These are phyloP conservation scores for Borealophlyctis nickersoniae DNA, from an alignment of 192 early-diverging fungal genomes.

Conservation along the genomic window DNA sequence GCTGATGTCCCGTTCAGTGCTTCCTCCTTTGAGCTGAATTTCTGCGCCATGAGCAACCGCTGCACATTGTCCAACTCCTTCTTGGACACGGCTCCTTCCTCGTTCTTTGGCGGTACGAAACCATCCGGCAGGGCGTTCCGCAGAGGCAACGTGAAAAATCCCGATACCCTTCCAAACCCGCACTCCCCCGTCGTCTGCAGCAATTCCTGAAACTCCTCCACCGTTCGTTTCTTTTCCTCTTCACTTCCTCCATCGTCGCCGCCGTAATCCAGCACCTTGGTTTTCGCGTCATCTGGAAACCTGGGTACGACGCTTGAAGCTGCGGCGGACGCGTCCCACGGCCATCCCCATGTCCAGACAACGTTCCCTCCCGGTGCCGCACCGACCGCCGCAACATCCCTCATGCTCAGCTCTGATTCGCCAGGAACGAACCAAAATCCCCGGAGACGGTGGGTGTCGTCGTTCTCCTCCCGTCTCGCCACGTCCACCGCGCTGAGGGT, in stretches of 20 bases:
- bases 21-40: not conserved
- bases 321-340: not conserved
- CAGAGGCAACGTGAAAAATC: slow-evolving; percentile 51
- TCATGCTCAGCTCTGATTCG: slow-evolving; percentile 14
- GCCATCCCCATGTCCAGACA: slow-evolving; percentile 14
- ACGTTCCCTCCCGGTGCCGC: not conserved
- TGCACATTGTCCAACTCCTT: not conserved
- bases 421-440: slow-evolving; percentile 62
- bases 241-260: slow-evolving; percentile 36
- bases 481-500: slow-evolving; percentile 27
- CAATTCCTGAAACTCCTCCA: slow-evolving; percentile 64
- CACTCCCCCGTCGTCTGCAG: slow-evolving; percentile 73
- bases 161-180: slow-evolving; percentile 64
- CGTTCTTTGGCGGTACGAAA: not conserved
- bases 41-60: not conserved
- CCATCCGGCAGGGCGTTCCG: not conserved
- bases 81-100: not conserved
- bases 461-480: too few relatives aligned
- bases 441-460: slow-evolving; percentile 4
- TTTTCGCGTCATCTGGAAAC: slow-evolving; percentile 56
- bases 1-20: not conserved
- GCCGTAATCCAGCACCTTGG: slow-evolving; percentile 37
- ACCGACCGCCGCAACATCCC: not conserved
- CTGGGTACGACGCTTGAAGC: slow-evolving; percentile 35
- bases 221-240: slow-evolving; percentile 36